phyloP scores from a whole-genome alignment of 2,329 filamentous ascomycete species.

The Exophiala bonariae region DNA sequence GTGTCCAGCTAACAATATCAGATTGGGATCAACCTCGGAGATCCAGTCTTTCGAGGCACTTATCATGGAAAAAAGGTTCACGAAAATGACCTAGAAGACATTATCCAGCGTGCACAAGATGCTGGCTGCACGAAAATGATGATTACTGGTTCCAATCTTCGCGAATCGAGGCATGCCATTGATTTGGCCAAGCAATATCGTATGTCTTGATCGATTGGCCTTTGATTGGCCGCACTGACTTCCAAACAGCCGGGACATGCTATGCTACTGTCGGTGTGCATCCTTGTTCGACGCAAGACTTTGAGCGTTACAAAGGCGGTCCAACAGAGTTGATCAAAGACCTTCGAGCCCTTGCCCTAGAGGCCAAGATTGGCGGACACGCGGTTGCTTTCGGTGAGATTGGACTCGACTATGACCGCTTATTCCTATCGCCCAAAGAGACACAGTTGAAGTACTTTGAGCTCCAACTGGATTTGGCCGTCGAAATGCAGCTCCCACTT shows the following conservation, averaged over 20 bases:
- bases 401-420: conserved; percentile 90
- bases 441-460: conserved; percentile 84
- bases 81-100: conserved; percentile 49
- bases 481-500: conserved; percentile 75
- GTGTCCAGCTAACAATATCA: conserved; percentile 31
- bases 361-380: conserved; percentile 58
- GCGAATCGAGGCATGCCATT: conserved; percentile 73
- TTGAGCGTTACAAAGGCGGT: conserved; percentile 60
- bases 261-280: conserved; percentile 93
- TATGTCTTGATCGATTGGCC: conserved; percentile 43
- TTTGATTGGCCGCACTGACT: conserved; percentile 11
- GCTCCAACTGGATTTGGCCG: conserved; percentile 75
- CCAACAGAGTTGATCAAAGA: conserved; percentile 49
- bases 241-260: conserved; percentile 66
- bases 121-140: conserved; percentile 87
- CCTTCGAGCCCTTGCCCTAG: conserved; percentile 64
- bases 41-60: conserved; percentile 81
- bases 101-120: conserved; percentile 74
- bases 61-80: conserved; percentile 75
- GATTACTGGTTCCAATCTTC: conserved; percentile 85
- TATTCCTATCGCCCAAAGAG: conserved; percentile 76
- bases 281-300: conserved; percentile 80
- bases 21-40: conserved; percentile 94
- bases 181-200: conserved; percentile 72
- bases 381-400: conserved; percentile 89